A percentile compares a stretch with the other conserved stretches of the same genome.
phyloP scores from a whole-genome alignment of 192 early-diverging fungal species.

The Coemansia sp. region DNA sequence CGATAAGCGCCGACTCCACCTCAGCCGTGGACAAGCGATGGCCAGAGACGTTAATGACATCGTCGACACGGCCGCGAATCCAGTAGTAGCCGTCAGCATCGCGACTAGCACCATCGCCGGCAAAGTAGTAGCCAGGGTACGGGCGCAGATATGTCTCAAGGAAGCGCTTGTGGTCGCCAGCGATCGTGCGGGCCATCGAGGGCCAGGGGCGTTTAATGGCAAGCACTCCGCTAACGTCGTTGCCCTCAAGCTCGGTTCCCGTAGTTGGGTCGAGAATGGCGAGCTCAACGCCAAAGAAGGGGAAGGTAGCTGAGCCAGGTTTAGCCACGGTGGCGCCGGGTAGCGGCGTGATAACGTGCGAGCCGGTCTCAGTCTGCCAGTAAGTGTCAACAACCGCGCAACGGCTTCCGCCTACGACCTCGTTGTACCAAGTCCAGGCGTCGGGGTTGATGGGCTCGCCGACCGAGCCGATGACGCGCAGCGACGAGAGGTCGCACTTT shows the following conservation, averaged over 20 bases:
- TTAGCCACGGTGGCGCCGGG: conserved; percentile 90
- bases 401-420: conserved; percentile 80
- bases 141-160: conserved; percentile 91
- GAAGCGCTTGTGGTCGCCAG: conserved; percentile 89
- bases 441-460: conserved; percentile 99
- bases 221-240: conserved; percentile 89
- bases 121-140: conserved; percentile 94
- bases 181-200: conserved; percentile 89
- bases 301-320: conserved; percentile 93
- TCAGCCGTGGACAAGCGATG: conserved; percentile 94
- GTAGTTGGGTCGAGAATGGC: conserved; percentile 83
- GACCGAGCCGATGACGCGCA: conserved; percentile 92
- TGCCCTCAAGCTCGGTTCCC: conserved; percentile 82
- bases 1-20: conserved; percentile 88
- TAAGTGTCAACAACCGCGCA: conserved; percentile 98
- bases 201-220: conserved; percentile 88
- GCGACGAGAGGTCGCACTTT: conserved; percentile 76
- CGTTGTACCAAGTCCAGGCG: conserved; percentile 97
- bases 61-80: conserved; percentile 90
- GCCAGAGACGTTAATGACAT: conserved; percentile 96
- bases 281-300: conserved; percentile 95
- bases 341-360: conserved; percentile 88
- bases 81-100: conserved; percentile 96
- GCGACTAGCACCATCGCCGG: conserved; percentile 89
- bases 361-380: conserved; percentile 93